Evolutionary conservation across 805 yeast genomes (phyloP).

Genomic region (Starmerella kuoi): DNA sequence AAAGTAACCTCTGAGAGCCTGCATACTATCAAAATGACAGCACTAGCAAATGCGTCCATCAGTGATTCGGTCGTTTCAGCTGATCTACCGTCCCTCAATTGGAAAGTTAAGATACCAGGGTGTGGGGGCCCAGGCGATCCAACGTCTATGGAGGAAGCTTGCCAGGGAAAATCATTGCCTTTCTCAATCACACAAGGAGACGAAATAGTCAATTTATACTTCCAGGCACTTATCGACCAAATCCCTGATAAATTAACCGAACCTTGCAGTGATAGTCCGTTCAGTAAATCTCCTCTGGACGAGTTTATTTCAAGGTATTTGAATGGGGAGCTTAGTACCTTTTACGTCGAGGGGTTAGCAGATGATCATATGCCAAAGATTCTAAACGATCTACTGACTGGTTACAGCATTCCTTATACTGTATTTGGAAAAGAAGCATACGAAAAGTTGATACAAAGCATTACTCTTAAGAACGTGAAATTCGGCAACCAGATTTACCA

Average conservation of each 20-base stretch:
- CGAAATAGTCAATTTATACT: conserved; percentile 9
- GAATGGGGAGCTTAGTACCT: conserved; percentile 19
- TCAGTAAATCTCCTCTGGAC: conserved; percentile 24
- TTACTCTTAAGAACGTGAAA: conserved; percentile 22
- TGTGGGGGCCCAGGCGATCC: conserved; percentile 14
- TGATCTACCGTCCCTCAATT: conserved; percentile 23
- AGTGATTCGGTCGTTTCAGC: conserved; percentile 16
- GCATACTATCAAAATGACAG: conserved; percentile 7
- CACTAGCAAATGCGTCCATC: conserved; percentile 11
- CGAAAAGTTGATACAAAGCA: conserved; percentile 25
- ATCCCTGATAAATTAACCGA: conserved; percentile 21
- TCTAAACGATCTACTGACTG: conserved; percentile 9
- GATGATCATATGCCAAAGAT: conserved; percentile 12
- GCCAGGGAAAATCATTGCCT: conserved; percentile 17
- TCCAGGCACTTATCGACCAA: conserved; percentile 13
- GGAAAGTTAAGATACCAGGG: conserved; percentile 26
- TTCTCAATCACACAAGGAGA: conserved; percentile 6
- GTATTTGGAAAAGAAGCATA: conserved; percentile 21
- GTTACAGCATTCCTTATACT: conserved; percentile 16
- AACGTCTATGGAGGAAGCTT: conserved; percentile 9
- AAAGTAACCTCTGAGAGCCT: neutral
- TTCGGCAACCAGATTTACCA: conserved; percentile 5
- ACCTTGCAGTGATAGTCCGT: conserved; percentile 19
- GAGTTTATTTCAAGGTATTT: conserved; percentile 22
- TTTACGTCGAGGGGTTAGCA: conserved; percentile 21